Evolutionary conservation across 2,329 filamentous ascomycete genomes (phyloP).

Genomic region (Penicillium sp.): DNA sequence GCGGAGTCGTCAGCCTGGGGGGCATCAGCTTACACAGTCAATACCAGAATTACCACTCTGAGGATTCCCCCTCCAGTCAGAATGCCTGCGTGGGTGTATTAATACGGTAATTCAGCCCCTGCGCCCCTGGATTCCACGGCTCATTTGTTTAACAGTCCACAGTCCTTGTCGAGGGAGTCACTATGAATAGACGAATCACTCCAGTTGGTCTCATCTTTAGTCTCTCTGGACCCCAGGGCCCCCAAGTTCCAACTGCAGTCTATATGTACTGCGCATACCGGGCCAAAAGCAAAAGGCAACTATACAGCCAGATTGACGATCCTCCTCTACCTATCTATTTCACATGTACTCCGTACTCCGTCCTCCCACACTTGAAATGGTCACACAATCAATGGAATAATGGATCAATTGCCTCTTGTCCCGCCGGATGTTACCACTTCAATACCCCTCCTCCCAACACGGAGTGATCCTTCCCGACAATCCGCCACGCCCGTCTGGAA

Average conservation of each 20-base stretch:
- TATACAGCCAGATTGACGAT: neutral
- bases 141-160: neutral
- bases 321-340: neutral
- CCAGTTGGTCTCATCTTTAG: neutral
- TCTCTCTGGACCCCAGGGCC: neutral
- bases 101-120: slow-evolving; percentile 18
- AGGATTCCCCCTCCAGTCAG: neutral
- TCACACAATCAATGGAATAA: neutral
- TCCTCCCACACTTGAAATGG: no score
- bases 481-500: slow-evolving; percentile 1
- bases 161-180: neutral
- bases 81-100: neutral
- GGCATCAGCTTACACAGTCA: neutral
- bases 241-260: neutral
- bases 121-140: slow-evolving; percentile 26
- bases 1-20: slow-evolving; percentile 8
- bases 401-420: slow-evolving; percentile 1
- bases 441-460: neutral
- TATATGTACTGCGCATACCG: neutral
- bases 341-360: neutral
- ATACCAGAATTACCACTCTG: neutral
- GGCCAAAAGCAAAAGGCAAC: slow-evolving; percentile 3
- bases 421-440: neutral
- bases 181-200: slow-evolving; percentile 9
- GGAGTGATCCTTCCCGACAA: neutral